phyloP scores from a whole-genome alignment of 495 filamentous ascomycete genomes.

The Annulohypoxylon bovei region DNA sequence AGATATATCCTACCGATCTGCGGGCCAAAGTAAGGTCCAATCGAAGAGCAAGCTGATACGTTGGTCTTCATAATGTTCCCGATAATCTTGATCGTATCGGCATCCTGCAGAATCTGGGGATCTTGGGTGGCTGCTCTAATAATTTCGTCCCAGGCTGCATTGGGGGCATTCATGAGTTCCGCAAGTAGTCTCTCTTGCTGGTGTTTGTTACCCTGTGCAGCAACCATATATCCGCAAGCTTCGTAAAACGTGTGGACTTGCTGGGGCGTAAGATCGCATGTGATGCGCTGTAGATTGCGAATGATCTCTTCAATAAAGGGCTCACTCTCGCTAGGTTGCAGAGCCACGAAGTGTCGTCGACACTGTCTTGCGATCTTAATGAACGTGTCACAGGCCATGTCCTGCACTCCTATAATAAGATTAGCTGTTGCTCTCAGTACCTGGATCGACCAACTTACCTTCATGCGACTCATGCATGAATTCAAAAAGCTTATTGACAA shows the following conservation, averaged over 20 bases:
- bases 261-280: conserved; percentile 91
- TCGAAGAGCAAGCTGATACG: conserved; percentile 93
- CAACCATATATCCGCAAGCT: conserved; percentile 99
- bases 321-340: conserved; percentile 93
- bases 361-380: conserved; percentile 99
- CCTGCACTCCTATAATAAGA: conserved; percentile 79
- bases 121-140: conserved; percentile 85
- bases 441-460: conserved; percentile 61
- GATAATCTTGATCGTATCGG: conserved; percentile 95
- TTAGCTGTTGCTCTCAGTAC: conserved; percentile 19
- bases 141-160: conserved; percentile 93
- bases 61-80: conserved; percentile 99
- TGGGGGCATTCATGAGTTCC: conserved; percentile 93
- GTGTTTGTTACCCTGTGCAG: conserved; percentile 91
- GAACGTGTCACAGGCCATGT: conserved; percentile 99
- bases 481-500: conserved; percentile 99
- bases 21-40: conserved; percentile 97
- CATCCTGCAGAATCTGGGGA: conserved; percentile 83
- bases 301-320: conserved; percentile 99
- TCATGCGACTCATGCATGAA: conserved; percentile 99
- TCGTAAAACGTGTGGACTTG: conserved; percentile 99
- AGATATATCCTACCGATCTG: conserved; percentile 97
- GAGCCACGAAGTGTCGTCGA: conserved; percentile 93
- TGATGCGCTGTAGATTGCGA: conserved; percentile 92
- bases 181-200: conserved; percentile 90